Evolutionary conservation across 1,284 basidiomycete species (phyloP).

Genomic region (Cutaneotrichosporon curvatum): DNA sequence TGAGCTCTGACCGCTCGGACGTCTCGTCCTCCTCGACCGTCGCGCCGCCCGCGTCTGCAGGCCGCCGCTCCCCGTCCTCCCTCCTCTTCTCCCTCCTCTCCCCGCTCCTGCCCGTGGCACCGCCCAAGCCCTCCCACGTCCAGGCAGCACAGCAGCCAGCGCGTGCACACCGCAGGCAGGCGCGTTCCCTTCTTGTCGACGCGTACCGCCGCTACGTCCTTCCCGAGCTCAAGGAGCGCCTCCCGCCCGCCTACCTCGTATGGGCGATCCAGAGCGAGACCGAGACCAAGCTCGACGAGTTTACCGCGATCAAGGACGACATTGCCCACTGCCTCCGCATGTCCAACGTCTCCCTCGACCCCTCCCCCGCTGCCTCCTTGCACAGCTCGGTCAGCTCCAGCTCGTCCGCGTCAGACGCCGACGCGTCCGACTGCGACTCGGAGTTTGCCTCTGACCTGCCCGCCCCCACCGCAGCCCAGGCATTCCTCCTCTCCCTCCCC

Average conservation of each 20-base stretch:
- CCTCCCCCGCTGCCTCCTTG: background rate
- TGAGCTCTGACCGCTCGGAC: conserved; percentile 8
- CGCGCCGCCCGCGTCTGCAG: conserved; percentile 6
- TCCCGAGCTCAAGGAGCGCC: conserved; percentile 45
- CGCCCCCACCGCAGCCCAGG: conserved; percentile 11
- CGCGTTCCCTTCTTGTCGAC: conserved; percentile 67
- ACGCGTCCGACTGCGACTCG: background rate
- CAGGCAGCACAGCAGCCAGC: conserved; percentile 41
- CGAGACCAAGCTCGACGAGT: conserved; percentile 27
- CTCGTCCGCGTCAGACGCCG: conserved; percentile 7
- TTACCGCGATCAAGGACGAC: conserved; percentile 25
- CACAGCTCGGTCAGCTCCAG: conserved; percentile 8
- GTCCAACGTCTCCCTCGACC: conserved; percentile 21
- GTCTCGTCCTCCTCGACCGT: conserved; percentile 13
- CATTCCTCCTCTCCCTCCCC: conserved; percentile 37
- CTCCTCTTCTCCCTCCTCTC: conserved; percentile 41
- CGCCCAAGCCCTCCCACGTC: conserved; percentile 15
- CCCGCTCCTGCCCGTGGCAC: conserved; percentile 30
- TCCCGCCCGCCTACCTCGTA: conserved; percentile 40
- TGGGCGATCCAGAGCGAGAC: conserved; percentile 40
- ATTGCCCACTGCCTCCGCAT: conserved; percentile 24
- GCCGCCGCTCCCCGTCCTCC: conserved; percentile 33
- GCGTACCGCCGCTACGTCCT: conserved; percentile 63
- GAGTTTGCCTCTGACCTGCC: no score
- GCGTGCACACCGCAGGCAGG: conserved; percentile 58